These are phyloP conservation scores for Fallopia convolvulus DNA, from an alignment of 148 eudicot genomes.

Conservation along the genomic window DNA sequence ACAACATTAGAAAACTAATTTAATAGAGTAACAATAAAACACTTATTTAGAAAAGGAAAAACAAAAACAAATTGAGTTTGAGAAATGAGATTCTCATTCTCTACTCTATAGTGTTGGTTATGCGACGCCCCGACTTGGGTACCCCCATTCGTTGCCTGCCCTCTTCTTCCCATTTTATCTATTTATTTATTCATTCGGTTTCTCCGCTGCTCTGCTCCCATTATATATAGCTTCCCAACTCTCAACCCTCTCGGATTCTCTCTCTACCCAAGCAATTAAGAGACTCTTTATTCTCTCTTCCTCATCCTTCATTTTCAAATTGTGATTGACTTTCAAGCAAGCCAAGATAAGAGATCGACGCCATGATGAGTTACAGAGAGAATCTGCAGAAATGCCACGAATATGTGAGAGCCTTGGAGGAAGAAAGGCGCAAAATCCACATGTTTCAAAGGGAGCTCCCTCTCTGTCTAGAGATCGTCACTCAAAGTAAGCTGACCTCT, in stretches of 20 bases:
- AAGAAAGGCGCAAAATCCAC: conserved; percentile 60
- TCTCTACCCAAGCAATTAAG: too few relatives aligned
- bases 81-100: background rate
- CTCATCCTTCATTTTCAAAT: background rate
- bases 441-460: conserved; percentile 90
- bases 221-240: background rate
- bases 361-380: conserved; percentile 26
- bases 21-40: too few relatives aligned
- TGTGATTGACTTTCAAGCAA: background rate
- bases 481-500: conserved; percentile 42
- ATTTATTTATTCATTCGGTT: background rate
- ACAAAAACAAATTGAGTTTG: background rate
- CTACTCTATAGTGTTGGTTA: too few relatives aligned
- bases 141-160: background rate
- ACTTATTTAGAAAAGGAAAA: background rate
- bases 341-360: background rate
- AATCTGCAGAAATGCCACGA: conserved; percentile 56
- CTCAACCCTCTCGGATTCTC: too few relatives aligned
- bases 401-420: conserved; percentile 58
- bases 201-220: background rate
- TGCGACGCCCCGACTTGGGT: conserved; percentile 83
- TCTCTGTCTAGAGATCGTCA: conserved; percentile 79
- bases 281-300: background rate
- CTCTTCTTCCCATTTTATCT: conserved; percentile 21
- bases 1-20: too few relatives aligned